Conservation (phyloP, 768 basidiomycete genomes). For the Leccinellum albellum region DNA sequence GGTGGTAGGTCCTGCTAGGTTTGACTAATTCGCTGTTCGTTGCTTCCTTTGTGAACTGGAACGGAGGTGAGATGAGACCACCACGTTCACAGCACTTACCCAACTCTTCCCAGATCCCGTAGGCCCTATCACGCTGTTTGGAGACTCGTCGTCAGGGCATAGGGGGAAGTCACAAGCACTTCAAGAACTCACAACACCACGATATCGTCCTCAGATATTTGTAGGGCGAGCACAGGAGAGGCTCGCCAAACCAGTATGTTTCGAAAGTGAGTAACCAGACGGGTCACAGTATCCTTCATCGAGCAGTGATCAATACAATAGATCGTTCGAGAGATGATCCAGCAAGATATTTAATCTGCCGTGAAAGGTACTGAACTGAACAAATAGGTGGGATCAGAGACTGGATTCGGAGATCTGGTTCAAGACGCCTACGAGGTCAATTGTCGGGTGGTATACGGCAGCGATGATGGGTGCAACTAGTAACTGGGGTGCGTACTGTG, state of each 20-base stretch:
- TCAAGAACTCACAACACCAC: conserved; percentile 17
- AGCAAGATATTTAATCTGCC: neutral
- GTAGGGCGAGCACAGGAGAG: neutral
- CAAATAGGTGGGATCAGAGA: neutral
- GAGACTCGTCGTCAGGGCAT: neutral
- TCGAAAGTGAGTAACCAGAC: neutral
- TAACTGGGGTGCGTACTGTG: neutral
- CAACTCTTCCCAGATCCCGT: conserved; percentile 21
- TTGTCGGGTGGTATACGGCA: neutral
- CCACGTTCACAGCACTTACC: conserved; percentile 4
- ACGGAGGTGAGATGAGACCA: neutral
- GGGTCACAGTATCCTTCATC: neutral
- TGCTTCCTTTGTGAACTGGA: conserved; percentile 13
- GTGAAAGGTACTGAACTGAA: neutral
- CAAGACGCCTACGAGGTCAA: neutral
- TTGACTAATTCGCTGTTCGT: conserved; percentile 2
- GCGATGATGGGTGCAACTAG: neutral
- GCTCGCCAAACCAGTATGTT: conserved; percentile 4
- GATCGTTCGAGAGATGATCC: no score
- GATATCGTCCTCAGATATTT: conserved; percentile 13
- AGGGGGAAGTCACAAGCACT: neutral
- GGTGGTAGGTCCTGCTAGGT: neutral
- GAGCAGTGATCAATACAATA: neutral
- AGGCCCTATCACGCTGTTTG: conserved; percentile 14
- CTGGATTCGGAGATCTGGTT: neutral